These are phyloP conservation scores for Pulchroboletus neoregius DNA, from an alignment of 1,284 basidiomycete genomes.

Conservation along the genomic window DNA sequence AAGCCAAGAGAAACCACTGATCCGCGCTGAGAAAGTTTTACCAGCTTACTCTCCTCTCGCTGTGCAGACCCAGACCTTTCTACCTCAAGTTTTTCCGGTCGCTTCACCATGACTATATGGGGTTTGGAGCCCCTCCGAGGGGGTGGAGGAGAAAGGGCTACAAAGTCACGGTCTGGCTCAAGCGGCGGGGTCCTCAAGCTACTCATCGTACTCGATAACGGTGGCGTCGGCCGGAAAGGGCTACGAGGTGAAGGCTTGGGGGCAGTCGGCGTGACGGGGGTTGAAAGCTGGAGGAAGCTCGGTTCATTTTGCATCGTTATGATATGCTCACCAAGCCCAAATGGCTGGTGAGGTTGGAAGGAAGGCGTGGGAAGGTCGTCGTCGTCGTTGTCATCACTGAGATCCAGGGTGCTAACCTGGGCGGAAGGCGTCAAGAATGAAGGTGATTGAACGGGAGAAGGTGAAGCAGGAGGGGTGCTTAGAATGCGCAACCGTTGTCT, in stretches of 20 bases:
- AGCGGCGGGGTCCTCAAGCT: conserved; percentile 2
- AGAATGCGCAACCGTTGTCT: conserved; percentile 60
- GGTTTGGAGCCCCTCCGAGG: conserved; percentile 28
- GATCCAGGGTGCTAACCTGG: conserved; percentile 28
- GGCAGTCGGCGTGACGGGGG: conserved; percentile 39
- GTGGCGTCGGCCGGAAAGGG: conserved; percentile 7
- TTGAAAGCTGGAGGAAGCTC: conserved; percentile 52
- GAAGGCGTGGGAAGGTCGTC: conserved; percentile 23
- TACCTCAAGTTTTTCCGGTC: conserved; percentile 15
- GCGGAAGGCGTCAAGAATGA: conserved; percentile 12
- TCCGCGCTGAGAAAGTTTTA: conserved; percentile 13
- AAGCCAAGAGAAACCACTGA: conserved; percentile 34
- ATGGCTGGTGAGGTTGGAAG: conserved; percentile 36
- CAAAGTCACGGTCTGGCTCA: conserved; percentile 23
- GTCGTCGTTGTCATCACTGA: conserved; percentile 25
- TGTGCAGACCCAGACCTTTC: conserved; percentile 10
- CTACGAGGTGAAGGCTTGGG: conserved; percentile 29
- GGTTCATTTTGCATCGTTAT: conserved; percentile 50
- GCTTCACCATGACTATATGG: conserved; percentile 3
- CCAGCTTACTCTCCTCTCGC: conserved; percentile 15
- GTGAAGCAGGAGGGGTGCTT: conserved; percentile 34
- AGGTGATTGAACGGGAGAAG: conserved; percentile 5
- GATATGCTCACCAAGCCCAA: conserved; percentile 58
- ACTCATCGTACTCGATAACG: conserved; percentile 1
- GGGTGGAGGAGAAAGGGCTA: conserved; percentile 31